Evolutionary conservation across 495 filamentous ascomycete species (phyloP), one percentile per base, ranked within the genome.

Genomic region (Penicillium desertorum): DNA sequence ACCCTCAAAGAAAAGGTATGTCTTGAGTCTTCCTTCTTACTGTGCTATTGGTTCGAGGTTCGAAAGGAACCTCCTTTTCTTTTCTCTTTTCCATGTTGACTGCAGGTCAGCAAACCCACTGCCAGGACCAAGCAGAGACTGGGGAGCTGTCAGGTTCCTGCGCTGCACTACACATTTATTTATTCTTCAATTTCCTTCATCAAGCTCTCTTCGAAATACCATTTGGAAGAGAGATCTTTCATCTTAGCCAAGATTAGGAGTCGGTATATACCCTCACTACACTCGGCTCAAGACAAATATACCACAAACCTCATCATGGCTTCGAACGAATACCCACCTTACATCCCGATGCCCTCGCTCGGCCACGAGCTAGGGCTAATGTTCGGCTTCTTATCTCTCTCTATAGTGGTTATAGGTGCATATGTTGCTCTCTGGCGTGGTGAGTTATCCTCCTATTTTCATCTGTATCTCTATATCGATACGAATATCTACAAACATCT

Each of bases 301-400:
- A 44, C 29, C 16, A 23, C 22, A 30, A 14, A 27, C 36, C n/a
- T 3, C 37, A 22, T 32, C 42, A 54, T 54, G 25, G 17, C 10
- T 1, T 49, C 54, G 14, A 47, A 39, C 34, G 62, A 65, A 42
- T 69, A 65, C 50, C 71, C 69, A 10, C 69, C 70, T 2, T 64
- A 64, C 46, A 71, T 64, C 0, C 71, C 70, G 19, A 61, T 65
- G 52, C 58, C 60, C 37, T 73, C 69, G 14, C 64, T 76, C 36
- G 59, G 62, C 30, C 68, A 69, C 32, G 77, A 79, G 57, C 62
- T 79, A 3, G 77, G 76, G 30, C 69, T 77, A 27, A 68, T 78
- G 50, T 71, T 77, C 56, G 77, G 66, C 30, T 78, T 80, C 54
- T 58, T 76, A 5, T 58, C 57, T 29, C 68, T 70, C 1, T 77